These are phyloP conservation scores for Emiliania huxleyi DNA, from an alignment of 78 protist species.

Conservation along the genomic window DNA sequence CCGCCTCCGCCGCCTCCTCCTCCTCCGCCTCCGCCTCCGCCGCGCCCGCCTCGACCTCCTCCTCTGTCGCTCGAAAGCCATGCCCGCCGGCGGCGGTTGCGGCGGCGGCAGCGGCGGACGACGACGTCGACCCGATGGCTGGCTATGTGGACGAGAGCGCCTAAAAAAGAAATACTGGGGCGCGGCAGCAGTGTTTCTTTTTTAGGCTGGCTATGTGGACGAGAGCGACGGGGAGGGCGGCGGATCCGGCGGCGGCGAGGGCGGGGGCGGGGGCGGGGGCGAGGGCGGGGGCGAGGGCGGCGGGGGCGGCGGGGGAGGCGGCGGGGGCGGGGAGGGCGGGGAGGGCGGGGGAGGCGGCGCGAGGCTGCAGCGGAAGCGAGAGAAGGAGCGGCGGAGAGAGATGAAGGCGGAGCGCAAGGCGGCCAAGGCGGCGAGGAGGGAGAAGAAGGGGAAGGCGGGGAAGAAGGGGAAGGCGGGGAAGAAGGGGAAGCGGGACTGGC, in stretches of 20 bases:
- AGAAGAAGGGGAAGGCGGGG: not conserved
- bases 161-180: too few relatives aligned
- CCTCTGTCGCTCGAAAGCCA: not conserved
- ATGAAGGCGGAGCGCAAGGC: not conserved
- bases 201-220: not conserved
- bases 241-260: too few relatives aligned
- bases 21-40: not conserved
- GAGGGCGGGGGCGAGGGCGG: not conserved
- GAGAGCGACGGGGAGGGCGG: too few relatives aligned
- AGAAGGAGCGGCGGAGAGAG: conserved; percentile 8
- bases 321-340: too few relatives aligned
- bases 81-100: not conserved
- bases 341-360: too few relatives aligned
- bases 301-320: not conserved
- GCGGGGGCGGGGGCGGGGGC: not conserved
- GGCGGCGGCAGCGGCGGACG: not conserved
- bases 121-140: not conserved
- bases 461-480: not conserved
- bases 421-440: not conserved
- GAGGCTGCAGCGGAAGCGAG: conserved; percentile 32
- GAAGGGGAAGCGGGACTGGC: not conserved
- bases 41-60: too few relatives aligned
- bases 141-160: too few relatives aligned
- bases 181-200: too few relatives aligned
- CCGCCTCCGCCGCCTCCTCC: not conserved